phyloP scores from a whole-genome alignment of 108 stramenopile genomes.

The Nannochloropsis salina region DNA sequence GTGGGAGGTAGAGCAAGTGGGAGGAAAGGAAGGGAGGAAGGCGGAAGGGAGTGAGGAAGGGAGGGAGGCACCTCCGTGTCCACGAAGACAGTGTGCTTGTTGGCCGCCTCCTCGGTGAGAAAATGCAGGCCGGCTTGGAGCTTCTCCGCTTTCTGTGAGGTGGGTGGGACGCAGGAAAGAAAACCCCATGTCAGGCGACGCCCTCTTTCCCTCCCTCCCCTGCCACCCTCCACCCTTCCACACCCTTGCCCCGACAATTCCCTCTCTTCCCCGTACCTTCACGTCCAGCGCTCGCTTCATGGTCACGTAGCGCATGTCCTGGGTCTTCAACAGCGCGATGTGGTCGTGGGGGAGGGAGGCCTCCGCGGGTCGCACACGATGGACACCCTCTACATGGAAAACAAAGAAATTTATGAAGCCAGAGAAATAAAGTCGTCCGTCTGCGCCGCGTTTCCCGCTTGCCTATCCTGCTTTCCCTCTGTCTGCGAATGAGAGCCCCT shows the following conservation, averaged over 20 bases:
- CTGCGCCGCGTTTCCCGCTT: not conserved
- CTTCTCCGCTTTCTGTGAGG: slow-evolving; percentile 57
- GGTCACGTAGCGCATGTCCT: slow-evolving; percentile 85
- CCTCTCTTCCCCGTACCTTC: slow-evolving; percentile 52
- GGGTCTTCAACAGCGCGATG: slow-evolving; percentile 81
- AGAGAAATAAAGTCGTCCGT: not conserved
- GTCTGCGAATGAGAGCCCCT: not conserved
- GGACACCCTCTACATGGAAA: not conserved
- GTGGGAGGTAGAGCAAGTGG: not conserved
- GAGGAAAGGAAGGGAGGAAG: not conserved
- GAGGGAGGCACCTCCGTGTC: slow-evolving; percentile 34
- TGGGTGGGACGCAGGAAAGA: too few species aligned
- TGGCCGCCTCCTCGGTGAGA: slow-evolving; percentile 34
- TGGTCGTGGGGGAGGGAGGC: slow-evolving; percentile 46
- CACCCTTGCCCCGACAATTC: not conserved
- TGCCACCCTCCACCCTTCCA: not conserved
- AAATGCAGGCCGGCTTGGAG: slow-evolving; percentile 70
- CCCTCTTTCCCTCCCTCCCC: not conserved
- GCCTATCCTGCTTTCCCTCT: too few species aligned
- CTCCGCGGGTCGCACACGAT: slow-evolving; percentile 15
- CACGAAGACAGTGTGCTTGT: slow-evolving; percentile 59
- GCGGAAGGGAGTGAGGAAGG: not conserved
- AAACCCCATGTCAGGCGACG: not conserved
- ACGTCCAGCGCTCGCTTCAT: slow-evolving; percentile 58
- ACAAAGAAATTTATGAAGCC: not conserved